Conservation (phyloP, 208 protist species). For the Trypanosoma congolense region DNA sequence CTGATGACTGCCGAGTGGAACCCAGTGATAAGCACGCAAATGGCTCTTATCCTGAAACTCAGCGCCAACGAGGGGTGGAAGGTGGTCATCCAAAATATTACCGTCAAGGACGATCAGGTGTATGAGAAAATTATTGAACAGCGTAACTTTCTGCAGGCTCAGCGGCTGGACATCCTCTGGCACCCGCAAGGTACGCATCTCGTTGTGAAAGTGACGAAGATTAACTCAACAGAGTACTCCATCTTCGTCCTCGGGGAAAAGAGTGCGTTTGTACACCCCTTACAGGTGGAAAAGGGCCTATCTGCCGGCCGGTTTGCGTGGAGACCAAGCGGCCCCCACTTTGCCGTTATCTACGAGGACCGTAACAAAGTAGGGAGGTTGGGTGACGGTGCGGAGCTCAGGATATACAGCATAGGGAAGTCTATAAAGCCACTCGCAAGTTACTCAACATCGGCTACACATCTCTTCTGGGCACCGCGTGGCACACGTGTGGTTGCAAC, state of each 20-base stretch:
- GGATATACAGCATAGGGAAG: conserved; percentile 78
- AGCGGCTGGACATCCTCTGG: conserved; percentile 82
- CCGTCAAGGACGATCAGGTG: conserved; percentile 59
- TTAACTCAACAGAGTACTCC: conserved; percentile 69
- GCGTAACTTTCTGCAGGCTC: conserved; percentile 77
- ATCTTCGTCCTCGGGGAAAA: conserved; percentile 67
- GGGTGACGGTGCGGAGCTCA: conserved; percentile 58
- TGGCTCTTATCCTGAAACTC: conserved; percentile 61
- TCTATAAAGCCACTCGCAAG: conserved; percentile 65
- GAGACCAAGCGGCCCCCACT: conserved; percentile 79
- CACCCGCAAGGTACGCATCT: conserved; percentile 82
- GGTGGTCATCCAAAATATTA: conserved; percentile 69
- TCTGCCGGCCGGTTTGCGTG: conserved; percentile 77
- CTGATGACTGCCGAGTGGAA: conserved; percentile 88
- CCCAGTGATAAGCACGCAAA: conserved; percentile 66
- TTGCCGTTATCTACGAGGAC: conserved; percentile 69
- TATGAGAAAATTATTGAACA: conserved; percentile 62
- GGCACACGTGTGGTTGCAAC: conserved; percentile 59
- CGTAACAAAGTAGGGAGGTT: conserved; percentile 22
- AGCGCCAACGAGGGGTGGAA: conserved; percentile 70
- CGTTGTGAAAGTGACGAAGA: conserved; percentile 64
- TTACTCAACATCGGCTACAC: conserved; percentile 49
- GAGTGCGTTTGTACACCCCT: conserved; percentile 51
- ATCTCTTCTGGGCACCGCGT: conserved; percentile 82
- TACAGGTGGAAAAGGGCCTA: conserved; percentile 68